Base-by-base conservation (phyloP, 1,284 basidiomycete species). In the Ustilago bromivora region DNA sequence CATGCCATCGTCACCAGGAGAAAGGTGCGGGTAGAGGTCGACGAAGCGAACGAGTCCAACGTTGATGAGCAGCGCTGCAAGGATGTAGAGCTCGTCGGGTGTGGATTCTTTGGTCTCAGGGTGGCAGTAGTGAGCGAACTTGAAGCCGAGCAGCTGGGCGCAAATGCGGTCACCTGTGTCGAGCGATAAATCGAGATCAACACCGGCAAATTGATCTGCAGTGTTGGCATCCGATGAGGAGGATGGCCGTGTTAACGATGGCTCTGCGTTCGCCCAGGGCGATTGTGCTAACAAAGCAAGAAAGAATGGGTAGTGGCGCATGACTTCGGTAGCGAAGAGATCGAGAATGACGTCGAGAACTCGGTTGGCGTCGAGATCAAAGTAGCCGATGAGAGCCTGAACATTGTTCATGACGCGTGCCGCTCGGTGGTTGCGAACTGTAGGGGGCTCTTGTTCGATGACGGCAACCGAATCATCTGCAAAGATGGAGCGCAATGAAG, bases 301-400 rank as follows among this genome's bases (percentile, higher is more conserved):
- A 88, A 98, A 98, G 88, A 98, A 98, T n/a, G 90, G 90, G 87
- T 93, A 93, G 84, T 99, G 95, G 0, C 92, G 91, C 4, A 91
- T 88, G 43, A 98, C 87, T 83, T 97, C 92, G 64, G 91, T 90
- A 11, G 92, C 92, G 76, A 98, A 92, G 15, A 97, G 91, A 84
- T 99, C 96, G 46, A 99, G 90, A 66, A 98, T 93, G 75, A 99
- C 89, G 85, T 99, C 97, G 70, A 99, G 89, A 0, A 94, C 95
- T 70, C 96, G 90, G 81, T 95, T 94, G 10, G 97, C 96, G 83
- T 98, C 95, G 55, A 99, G 90, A 86, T 97, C 94, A 84, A 98
- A 99, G 87, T 94, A 96, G 32, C 96, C 85, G 71, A 82, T 75
- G 34, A 80, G 79, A 19, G 77, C 81, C 28, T 69, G 74, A 1